Evolutionary conservation across 768 basidiomycete species (phyloP).

Genomic region (Trametes cubensis): DNA sequence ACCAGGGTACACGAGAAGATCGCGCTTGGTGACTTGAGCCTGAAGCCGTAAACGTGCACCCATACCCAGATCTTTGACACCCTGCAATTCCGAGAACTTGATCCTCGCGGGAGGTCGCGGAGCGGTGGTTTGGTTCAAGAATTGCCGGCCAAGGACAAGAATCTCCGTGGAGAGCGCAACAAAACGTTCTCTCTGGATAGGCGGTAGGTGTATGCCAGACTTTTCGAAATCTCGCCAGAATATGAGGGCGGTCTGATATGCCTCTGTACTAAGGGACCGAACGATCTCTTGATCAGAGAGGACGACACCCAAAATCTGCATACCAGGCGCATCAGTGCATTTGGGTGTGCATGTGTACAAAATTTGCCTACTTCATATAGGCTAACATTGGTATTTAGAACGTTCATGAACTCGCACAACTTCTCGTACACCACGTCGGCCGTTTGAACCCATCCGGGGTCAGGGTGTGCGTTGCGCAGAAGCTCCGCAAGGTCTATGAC

Average conservation of each 20-base stretch:
- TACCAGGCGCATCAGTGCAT: no score
- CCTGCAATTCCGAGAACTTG: constrained; percentile 67
- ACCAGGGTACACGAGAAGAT: constrained; percentile 80
- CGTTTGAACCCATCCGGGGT: constrained; percentile 77
- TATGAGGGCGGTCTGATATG: constrained; percentile 84
- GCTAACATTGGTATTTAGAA: constrained; percentile 90
- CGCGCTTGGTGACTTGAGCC: constrained; percentile 74
- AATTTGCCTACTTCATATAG: constrained; percentile 84
- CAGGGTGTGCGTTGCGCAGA: constrained; percentile 91
- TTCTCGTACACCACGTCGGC: constrained; percentile 89
- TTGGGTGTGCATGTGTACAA: no score
- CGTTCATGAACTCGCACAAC: constrained; percentile 97
- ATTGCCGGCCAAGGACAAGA: constrained; percentile 82
- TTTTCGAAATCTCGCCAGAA: constrained; percentile 98
- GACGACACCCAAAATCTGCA: constrained; percentile 70
- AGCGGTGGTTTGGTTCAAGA: constrained; percentile 68
- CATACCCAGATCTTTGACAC: constrained; percentile 77
- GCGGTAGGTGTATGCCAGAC: constrained; percentile 90
- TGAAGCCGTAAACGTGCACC: constrained; percentile 73
- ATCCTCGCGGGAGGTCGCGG: constrained; percentile 70
- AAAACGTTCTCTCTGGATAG: constrained; percentile 74
- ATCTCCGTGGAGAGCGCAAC: constrained; percentile 91
- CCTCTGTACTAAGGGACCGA: constrained; percentile 69
- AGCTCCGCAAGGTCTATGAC: constrained; percentile 97
- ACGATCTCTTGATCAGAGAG: constrained; percentile 69